Evolutionary conservation across 495 filamentous ascomycete species (phyloP), one percentile per base, ranked within the genome.

Genomic region (Pyronema omphalodes): DNA sequence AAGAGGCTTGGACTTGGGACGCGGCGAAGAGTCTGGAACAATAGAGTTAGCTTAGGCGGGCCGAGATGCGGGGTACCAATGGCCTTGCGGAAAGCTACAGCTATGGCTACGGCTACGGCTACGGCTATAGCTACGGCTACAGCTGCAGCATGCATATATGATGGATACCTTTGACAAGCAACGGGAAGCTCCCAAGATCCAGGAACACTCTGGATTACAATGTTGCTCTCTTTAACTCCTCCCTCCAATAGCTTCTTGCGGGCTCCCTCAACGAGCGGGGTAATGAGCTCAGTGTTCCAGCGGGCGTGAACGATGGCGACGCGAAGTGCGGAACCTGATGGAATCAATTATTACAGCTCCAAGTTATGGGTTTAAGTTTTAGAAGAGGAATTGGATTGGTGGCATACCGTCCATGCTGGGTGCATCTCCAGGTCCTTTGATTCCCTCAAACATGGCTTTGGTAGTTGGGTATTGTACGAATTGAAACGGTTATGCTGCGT

Each of bases 271-370:
- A 98, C 73, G 17, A 98, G 78, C 35, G 81, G 73, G 33, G 82
- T 78, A 68, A 96, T 89, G 56, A 86, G 76, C 35, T 60, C 68
- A 48, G 74, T 79, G 69, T 96, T 98, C 91, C 91, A 98, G 57
- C 91, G 80, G 19, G 88, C 91, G 69, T 95, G 91, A 34, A 98
- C 78, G 62, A 98, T 94, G 52, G 83, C 88, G 64, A 98, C 81
- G 59, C 91, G 85, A 56, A 98, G 77, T 56, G 72, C 75, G 61
- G 83, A 83, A 63, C 91, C 91, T 68, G 77, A 68, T 71, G 70
- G 61, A 66, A 58, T 59, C 73, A 46, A 40, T 36, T 33, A n/a
- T n/a, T 37, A 7, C 15, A 33, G 3, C 7, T 51, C 35, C 43
- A 50, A 18, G 43, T 39, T 8, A 12, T 11, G 44, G 18, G 14